Percentiles rank a stretch among this genome's conserved stretches.
Evolutionary conservation across 352 stramenopile species (phyloP).

Genomic region (Phytophthora sp.): DNA sequence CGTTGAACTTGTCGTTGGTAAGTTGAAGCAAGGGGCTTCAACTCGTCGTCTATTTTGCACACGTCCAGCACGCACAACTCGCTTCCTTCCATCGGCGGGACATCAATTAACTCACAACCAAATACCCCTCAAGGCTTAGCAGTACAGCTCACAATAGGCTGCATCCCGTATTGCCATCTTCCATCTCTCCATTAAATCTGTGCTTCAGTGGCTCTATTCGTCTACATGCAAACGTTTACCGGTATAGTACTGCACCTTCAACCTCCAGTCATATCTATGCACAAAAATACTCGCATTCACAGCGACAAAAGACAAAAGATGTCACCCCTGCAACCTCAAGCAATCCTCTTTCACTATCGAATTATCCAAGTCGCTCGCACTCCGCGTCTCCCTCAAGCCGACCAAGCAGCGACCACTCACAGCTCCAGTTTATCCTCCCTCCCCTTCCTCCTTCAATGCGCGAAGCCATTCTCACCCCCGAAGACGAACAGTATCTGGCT

Average conservation of each 20-base stretch:
- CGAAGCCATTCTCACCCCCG: conserved; percentile 43
- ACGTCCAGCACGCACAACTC: too few relatives aligned
- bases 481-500: conserved; percentile 53
- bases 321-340: conserved; percentile 22
- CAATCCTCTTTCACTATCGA: background rate
- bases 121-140: too few relatives aligned
- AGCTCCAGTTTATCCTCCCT: too few relatives aligned
- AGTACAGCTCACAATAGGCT: too few relatives aligned
- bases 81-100: too few relatives aligned
- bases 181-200: conserved; percentile 10
- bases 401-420: too few relatives aligned
- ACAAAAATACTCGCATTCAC: conserved; percentile 28
- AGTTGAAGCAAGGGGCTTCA: conserved; percentile 21
- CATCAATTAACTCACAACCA: too few relatives aligned
- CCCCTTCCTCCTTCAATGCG: conserved; percentile 37
- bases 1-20: conserved; percentile 5
- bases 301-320: background rate
- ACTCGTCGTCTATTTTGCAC: conserved; percentile 13
- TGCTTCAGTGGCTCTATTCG: conserved; percentile 29
- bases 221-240: too few relatives aligned
- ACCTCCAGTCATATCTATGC: conserved; percentile 32
- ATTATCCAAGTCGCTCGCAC: conserved; percentile 7
- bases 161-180: too few relatives aligned
- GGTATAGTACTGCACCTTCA: conserved; percentile 35
- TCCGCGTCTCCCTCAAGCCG: too few relatives aligned